These are phyloP conservation scores for Thelonectria olida DNA, from an alignment of 2,329 filamentous ascomycete species.

Conservation along the genomic window DNA sequence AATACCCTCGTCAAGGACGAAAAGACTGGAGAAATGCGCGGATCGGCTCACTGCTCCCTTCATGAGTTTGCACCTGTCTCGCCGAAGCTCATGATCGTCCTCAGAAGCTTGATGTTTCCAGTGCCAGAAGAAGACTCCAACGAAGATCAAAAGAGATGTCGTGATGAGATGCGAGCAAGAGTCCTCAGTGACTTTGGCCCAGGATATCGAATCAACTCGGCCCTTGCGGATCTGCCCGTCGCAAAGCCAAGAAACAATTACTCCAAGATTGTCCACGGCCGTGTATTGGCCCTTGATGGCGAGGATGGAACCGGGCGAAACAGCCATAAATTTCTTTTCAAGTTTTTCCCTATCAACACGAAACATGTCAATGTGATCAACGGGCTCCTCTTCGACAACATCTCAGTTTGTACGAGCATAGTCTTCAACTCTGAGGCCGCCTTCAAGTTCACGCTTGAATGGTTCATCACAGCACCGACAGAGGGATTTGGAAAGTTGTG, in stretches of 20 bases:
- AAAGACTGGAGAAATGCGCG: slow-evolving; percentile 20
- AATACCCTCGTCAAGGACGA: slow-evolving; percentile 23
- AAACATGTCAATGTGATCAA: not conserved
- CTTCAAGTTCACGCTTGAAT: not conserved
- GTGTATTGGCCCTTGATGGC: not conserved
- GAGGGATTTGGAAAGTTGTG: not conserved
- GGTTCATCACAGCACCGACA: not conserved
- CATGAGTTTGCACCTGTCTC: slow-evolving; percentile 44
- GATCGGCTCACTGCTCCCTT: slow-evolving; percentile 18
- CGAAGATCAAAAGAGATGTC: not conserved
- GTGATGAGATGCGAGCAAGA: not conserved
- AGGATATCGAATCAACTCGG: not conserved
- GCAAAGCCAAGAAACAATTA: not conserved
- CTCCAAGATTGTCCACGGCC: not conserved
- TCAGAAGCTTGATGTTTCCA: slow-evolving; percentile 32
- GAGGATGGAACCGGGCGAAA: not conserved
- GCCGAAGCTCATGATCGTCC: slow-evolving; percentile 40
- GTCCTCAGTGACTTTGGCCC: not conserved
- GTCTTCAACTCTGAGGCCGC: not conserved
- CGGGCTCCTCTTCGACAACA: not conserved
- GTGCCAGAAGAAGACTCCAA: slow-evolving; percentile 32
- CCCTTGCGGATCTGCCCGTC: not conserved
- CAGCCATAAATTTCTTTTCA: not conserved
- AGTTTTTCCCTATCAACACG: not conserved
- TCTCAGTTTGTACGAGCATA: not conserved